Evolutionary conservation across 169 alveolate genomes (phyloP).

Genomic region (Cryptosporidium felis): DNA sequence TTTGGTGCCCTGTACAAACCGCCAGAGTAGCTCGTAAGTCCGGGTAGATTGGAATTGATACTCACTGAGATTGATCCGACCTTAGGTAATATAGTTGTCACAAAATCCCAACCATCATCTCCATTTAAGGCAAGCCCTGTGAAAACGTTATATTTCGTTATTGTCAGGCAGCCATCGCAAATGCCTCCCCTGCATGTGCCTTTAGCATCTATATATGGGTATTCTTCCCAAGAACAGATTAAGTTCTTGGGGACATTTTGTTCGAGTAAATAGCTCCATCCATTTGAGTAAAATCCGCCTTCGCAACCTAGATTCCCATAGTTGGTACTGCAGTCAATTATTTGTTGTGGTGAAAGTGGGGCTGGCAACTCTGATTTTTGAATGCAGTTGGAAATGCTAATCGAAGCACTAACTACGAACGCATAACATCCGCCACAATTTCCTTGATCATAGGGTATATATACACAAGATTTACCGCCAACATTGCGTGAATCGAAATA

Average conservation of each 20-base stretch:
- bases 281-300: slow-evolving; percentile 68
- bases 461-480: slow-evolving; percentile 48
- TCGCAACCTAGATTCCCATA: slow-evolving; percentile 58
- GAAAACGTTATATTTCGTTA: slow-evolving; percentile 18
- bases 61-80: slow-evolving; percentile 50
- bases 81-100: slow-evolving; percentile 19
- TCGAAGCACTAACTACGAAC: slow-evolving; percentile 37
- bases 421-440: slow-evolving; percentile 65
- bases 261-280: slow-evolving; percentile 52
- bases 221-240: slow-evolving; percentile 57
- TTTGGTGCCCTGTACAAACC: slow-evolving; percentile 65
- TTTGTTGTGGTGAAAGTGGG: slow-evolving; percentile 59
- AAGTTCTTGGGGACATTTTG: slow-evolving; percentile 7
- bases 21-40: slow-evolving; percentile 48
- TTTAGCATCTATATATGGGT: slow-evolving; percentile 27
- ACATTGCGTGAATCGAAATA: slow-evolving; percentile 38
- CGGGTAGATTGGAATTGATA: slow-evolving; percentile 59
- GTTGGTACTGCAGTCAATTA: slow-evolving; percentile 38
- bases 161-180: slow-evolving; percentile 29
- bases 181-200: background rate
- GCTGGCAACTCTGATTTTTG: slow-evolving; percentile 16
- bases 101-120: slow-evolving; percentile 67
- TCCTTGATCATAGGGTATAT: slow-evolving; percentile 54
- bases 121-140: slow-evolving; percentile 36
- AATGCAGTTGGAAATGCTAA: slow-evolving; percentile 36